Conservation (phyloP, 2,329 filamentous ascomycete species). For the Aspergillus aculeatinus region DNA sequence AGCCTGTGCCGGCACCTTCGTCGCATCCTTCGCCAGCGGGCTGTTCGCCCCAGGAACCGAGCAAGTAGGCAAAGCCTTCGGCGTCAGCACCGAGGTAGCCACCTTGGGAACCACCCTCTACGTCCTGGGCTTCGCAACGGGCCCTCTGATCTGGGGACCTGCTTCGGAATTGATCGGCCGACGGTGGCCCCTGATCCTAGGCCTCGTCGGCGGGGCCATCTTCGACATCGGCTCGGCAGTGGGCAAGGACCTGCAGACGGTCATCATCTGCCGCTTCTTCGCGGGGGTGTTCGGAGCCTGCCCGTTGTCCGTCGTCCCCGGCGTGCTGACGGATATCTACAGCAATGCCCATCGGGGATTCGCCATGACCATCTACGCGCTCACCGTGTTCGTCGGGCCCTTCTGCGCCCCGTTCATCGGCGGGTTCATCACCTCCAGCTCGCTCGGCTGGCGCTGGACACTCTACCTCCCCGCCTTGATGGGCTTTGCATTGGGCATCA, state of each 20-base stretch:
- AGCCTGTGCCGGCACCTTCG: slow-evolving; percentile 48
- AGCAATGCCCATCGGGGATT: slow-evolving; percentile 47
- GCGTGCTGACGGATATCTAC: slow-evolving; percentile 53
- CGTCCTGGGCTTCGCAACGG: slow-evolving; percentile 50
- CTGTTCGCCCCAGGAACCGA: slow-evolving; percentile 67
- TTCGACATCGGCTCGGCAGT: slow-evolving; percentile 48
- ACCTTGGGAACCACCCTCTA: slow-evolving; percentile 49
- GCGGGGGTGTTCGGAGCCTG: slow-evolving; percentile 46
- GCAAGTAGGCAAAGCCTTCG: slow-evolving; percentile 51
- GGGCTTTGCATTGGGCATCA: slow-evolving; percentile 45
- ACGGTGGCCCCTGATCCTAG: slow-evolving; percentile 49
- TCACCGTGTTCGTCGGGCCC: slow-evolving; percentile 54
- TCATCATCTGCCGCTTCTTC: slow-evolving; percentile 48
- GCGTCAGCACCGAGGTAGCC: slow-evolving; percentile 43
- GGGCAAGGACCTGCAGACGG: slow-evolving; percentile 39
- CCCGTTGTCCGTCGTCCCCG: slow-evolving; percentile 45
- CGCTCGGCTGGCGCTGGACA: slow-evolving; percentile 53
- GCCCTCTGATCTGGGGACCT: slow-evolving; percentile 61
- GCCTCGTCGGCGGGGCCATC: slow-evolving; percentile 41
- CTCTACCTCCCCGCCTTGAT: slow-evolving; percentile 51
- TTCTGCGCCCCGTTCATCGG: slow-evolving; percentile 54
- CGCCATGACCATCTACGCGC: slow-evolving; percentile 49
- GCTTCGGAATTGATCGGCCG: slow-evolving; percentile 59
- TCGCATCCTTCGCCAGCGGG: slow-evolving; percentile 53
- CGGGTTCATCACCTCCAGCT: slow-evolving; percentile 52